A percentile compares a stretch with the other conserved stretches of the same genome.
Evolutionary conservation across 768 basidiomycete species (phyloP).

Genomic region (Hemileccinum impolitum): DNA sequence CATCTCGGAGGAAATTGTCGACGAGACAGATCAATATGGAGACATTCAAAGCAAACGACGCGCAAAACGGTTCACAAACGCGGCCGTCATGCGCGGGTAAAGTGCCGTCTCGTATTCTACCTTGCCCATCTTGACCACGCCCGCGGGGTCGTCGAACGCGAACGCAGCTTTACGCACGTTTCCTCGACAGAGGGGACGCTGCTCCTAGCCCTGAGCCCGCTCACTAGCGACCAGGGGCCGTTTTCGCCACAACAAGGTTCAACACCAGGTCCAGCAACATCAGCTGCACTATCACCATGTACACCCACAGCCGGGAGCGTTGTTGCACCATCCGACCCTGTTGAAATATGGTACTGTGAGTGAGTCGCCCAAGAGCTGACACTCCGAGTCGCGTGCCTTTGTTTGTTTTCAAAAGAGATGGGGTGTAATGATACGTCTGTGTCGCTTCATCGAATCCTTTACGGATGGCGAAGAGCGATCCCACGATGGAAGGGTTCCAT

Average conservation of each 20-base stretch:
- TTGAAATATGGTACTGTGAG: constrained; percentile 18
- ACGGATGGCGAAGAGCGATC: too few species aligned
- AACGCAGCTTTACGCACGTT: constrained; percentile 34
- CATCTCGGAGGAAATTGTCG: constrained; percentile 92
- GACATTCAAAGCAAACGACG: constrained; percentile 79
- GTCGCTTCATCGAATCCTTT: too few species aligned
- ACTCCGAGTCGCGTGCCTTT: too few species aligned
- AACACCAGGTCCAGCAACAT: constrained; percentile 17
- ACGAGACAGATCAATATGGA: constrained; percentile 89
- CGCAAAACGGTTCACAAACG: constrained; percentile 68
- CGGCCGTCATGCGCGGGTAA: constrained; percentile 77
- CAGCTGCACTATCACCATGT: constrained; percentile 12
- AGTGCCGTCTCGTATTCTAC: neutral
- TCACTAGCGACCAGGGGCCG: constrained; percentile 8
- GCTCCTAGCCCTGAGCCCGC: constrained; percentile 23
- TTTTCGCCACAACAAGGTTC: constrained; percentile 10
- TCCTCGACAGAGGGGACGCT: constrained; percentile 35
- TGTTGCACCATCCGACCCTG: constrained; percentile 7
- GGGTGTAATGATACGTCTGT: too few species aligned
- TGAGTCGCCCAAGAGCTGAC: constrained; percentile 13
- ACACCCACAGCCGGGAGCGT: neutral
- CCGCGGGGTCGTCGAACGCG: constrained; percentile 53
- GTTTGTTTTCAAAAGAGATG: too few species aligned
- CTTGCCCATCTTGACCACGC: too few species aligned
- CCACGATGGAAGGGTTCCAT: too few species aligned